Evolutionary conservation across 1,284 basidiomycete genomes (phyloP).

Genomic region (Ganoderma resinaceum): DNA sequence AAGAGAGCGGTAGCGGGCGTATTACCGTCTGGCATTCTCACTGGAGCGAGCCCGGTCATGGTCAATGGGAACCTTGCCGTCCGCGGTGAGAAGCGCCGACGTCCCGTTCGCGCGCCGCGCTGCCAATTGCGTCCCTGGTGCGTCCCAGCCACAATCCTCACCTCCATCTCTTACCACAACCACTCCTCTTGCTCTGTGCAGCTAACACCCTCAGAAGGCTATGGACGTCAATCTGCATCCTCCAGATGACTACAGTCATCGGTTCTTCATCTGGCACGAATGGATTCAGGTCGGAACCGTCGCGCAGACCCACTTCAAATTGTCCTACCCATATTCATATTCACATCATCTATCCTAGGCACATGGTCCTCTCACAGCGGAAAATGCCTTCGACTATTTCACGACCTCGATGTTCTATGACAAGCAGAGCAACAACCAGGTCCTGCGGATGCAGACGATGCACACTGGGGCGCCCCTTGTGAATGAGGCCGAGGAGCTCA

Average conservation of each 20-base stretch:
- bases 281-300: slow-evolving; percentile 71
- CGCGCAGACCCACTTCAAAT: slow-evolving; percentile 6
- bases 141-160: slow-evolving; percentile 22
- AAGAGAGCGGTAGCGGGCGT: slow-evolving; percentile 36
- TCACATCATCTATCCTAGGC: slow-evolving; percentile 51
- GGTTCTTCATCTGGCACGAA: slow-evolving; percentile 88
- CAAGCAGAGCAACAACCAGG: slow-evolving; percentile 88
- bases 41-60: slow-evolving; percentile 28
- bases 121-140: slow-evolving; percentile 19
- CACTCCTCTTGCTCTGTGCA: slow-evolving; percentile 1
- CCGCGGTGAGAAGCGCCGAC: slow-evolving; percentile 33
- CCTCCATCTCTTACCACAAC: slow-evolving; percentile 19
- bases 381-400: slow-evolving; percentile 89
- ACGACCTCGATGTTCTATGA: slow-evolving; percentile 89
- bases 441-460: slow-evolving; percentile 88
- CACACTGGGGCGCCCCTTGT: slow-evolving; percentile 73
- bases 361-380: slow-evolving; percentile 73
- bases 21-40: slow-evolving; percentile 32
- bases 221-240: slow-evolving; percentile 70
- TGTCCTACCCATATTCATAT: slow-evolving; percentile 21
- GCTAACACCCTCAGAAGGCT: neutral
- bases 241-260: slow-evolving; percentile 77
- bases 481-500: slow-evolving; percentile 83
- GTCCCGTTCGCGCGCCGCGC: slow-evolving; percentile 22
- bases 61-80: slow-evolving; percentile 29